Base-by-base conservation (phyloP, 1,284 basidiomycete species). In the Cronartium quercuum region DNA sequence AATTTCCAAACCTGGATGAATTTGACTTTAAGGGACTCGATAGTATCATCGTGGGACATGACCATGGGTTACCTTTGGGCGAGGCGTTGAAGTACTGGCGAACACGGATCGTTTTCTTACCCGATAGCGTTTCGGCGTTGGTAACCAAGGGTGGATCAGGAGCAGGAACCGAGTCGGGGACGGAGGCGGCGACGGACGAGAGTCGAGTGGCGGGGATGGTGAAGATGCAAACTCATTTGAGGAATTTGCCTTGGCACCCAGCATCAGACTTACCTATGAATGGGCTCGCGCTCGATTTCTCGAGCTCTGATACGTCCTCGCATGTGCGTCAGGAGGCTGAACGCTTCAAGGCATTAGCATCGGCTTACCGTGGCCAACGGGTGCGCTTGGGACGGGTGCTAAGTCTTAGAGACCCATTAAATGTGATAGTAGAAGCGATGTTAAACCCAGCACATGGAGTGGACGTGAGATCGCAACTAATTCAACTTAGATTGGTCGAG, bases 31-130 rank as follows among this genome's bases (percentile, higher is more conserved):
- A 67, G 38, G 65, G 41, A 42, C 42, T 75, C n/a, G 71, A 75
- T 63, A 66, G 42, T 51, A 63, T 75, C 40, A 67, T 75, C 21
- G 71, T 75, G 37, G 71, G 71, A 44, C n/a, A 66, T 38, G 76
- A 76, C 38, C 44, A 67, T 24, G 63, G 58, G 4, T 47, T 68
- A 21, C 74, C 63, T 61, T 66, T 73, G 29, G 65, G 66, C n/a
- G 65, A 67, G 42, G n/a, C 78, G 88, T 89, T 3, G 84, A 90
- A 60, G n/a, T 96, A 95, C 80, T 98, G 94, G 92, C 87, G 94
- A 6, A 96, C 94, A 0, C 86, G 94, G n/a, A 96, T 97, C 80
- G 86, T 98, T 34, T 87, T 98, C 21, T 91, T 98, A 62, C 95
- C 95, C 0, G 65, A 24, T 89, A 41, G 63, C 66, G 29, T 60